These are phyloP conservation scores for Eucalyptus rudis DNA, from an alignment of 345 rosid genomes.

Conservation along the genomic window DNA sequence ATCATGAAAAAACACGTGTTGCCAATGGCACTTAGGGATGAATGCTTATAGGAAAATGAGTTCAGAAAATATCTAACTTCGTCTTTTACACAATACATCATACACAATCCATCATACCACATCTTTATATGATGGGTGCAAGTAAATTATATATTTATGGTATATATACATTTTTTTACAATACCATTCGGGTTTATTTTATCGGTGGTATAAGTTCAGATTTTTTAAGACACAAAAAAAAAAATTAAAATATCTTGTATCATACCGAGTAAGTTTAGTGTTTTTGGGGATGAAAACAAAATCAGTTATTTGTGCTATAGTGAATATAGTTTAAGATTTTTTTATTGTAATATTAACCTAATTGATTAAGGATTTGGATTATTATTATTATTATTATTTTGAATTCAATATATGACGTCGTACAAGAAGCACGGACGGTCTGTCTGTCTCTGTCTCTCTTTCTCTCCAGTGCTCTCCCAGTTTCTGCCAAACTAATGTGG, in stretches of 20 bases:
- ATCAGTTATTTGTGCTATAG: no score
- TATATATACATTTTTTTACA: neutral
- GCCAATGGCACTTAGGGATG: neutral
- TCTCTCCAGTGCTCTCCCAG: neutral
- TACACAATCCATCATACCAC: neutral
- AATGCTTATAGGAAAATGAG: neutral
- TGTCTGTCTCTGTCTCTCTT: no score
- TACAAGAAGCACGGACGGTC: neutral
- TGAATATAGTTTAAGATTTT: neutral
- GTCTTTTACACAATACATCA: neutral
- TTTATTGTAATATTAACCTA: neutral
- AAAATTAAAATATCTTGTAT: no score
- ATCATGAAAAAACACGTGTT: no score
- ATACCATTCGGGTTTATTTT: accelerated
- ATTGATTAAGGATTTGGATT: neutral
- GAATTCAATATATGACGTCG: neutral
- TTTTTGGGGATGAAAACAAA: no score
- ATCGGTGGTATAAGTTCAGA: no score
- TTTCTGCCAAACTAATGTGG: neutral
- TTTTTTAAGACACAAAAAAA: no score
- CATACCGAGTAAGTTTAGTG: no score
- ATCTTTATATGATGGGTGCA: neutral
- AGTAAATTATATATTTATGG: neutral
- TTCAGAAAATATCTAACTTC: neutral
- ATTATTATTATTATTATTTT: neutral